Evolutionary conservation across 768 basidiomycete genomes (phyloP).

Genomic region (Lactarius psammicola): DNA sequence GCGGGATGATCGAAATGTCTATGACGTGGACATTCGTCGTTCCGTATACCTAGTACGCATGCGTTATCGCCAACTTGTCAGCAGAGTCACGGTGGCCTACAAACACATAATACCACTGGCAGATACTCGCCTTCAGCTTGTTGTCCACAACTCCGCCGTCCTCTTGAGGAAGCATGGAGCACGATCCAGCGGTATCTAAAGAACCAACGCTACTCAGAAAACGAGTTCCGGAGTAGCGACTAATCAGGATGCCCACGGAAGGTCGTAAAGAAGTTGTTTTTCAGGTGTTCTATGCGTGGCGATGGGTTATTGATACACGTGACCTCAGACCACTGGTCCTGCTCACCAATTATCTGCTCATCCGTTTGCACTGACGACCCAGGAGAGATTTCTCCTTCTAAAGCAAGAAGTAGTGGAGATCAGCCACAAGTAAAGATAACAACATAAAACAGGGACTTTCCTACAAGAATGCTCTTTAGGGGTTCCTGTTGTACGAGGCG

Average conservation of each 20-base stretch:
- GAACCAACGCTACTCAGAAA: background rate
- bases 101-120: background rate
- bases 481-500: constrained; percentile 27
- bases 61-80: background rate
- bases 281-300: constrained; percentile 9
- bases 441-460: background rate
- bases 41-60: constrained; percentile 32
- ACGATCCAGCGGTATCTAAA: constrained; percentile 24
- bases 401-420: background rate
- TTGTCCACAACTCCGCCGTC: constrained; percentile 28
- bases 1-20: constrained; percentile 35
- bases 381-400: constrained; percentile 20
- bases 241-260: constrained; percentile 9
- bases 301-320: background rate
- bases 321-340: background rate
- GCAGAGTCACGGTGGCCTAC: background rate
- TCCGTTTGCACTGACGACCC: constrained; percentile 24
- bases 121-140: constrained; percentile 22
- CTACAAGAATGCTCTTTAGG: constrained; percentile 25
- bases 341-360: constrained; percentile 20
- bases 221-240: too few relatives aligned
- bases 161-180: constrained; percentile 26
- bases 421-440: background rate
- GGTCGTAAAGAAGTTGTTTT: background rate
- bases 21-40: constrained; percentile 36